A percentile compares a stretch with the other conserved stretches of the same genome.
phyloP scores from a whole-genome alignment of 257 asterid genomes.

The Solanum arcanum region DNA sequence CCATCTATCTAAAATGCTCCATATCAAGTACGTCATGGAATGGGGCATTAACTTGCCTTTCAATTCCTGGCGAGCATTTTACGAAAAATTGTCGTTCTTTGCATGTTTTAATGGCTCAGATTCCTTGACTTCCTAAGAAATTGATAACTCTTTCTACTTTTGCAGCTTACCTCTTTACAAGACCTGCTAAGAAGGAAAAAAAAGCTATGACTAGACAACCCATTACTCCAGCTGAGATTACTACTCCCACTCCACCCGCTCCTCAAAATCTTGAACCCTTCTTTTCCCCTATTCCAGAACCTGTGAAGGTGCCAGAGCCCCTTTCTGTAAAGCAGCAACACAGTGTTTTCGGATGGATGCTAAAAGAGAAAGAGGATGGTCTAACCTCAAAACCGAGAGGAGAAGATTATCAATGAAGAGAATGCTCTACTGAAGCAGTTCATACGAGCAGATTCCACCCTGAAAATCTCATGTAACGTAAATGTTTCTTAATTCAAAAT shows the following conservation, averaged over 20 bases:
- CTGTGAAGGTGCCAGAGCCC: conserved; percentile 31
- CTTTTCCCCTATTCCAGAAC: conserved; percentile 15
- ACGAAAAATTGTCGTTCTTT: not conserved
- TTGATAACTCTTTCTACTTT: not conserved
- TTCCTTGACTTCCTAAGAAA: not conserved
- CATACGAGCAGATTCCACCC: conserved; percentile 37
- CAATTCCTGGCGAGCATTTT: not conserved
- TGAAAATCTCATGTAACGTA: conserved; percentile 13
- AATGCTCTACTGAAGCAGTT: conserved; percentile 50
- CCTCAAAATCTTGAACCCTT: conserved; percentile 5
- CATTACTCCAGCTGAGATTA: conserved; percentile 25
- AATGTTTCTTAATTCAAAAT: not conserved
- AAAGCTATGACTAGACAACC: conserved; percentile 17
- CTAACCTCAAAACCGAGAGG: conserved; percentile 37
- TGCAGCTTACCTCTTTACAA: conserved; percentile 50
- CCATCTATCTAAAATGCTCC: not conserved
- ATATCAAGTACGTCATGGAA: not conserved
- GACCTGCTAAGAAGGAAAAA: conserved; percentile 32
- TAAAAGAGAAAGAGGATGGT: conserved; percentile 58
- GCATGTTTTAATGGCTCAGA: not conserved
- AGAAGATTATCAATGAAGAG: conserved; percentile 44
- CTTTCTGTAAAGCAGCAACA: conserved; percentile 49
- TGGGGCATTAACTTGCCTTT: not conserved
- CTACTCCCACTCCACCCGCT: conserved; percentile 17
- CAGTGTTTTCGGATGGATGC: conserved; percentile 57